phyloP scores from a whole-genome alignment of 495 filamentous ascomycete species.

The Ramalina peruviana region DNA sequence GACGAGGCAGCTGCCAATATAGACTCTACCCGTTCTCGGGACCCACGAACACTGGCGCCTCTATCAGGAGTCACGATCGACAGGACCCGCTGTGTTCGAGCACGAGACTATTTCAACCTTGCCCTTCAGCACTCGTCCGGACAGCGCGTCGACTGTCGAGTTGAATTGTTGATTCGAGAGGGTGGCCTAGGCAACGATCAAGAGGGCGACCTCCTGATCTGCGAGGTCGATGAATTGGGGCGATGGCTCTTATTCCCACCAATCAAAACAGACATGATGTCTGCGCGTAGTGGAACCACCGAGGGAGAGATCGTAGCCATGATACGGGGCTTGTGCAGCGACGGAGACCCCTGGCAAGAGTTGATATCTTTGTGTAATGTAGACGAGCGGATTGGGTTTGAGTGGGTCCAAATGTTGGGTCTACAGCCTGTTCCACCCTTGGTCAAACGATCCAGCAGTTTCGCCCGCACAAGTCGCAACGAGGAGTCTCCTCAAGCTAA shows the following conservation, averaged over 20 bases:
- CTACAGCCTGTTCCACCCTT: slow-evolving; percentile 59
- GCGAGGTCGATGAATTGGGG: slow-evolving; percentile 61
- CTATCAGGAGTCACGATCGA: slow-evolving; percentile 58
- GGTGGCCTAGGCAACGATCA: slow-evolving; percentile 40
- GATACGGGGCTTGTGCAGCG: slow-evolving; percentile 44
- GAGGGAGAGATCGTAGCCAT: slow-evolving; percentile 65
- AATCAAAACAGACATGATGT: slow-evolving; percentile 50
- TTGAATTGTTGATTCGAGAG: slow-evolving; percentile 81
- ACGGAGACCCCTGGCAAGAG: slow-evolving; percentile 57
- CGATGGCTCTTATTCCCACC: slow-evolving; percentile 90
- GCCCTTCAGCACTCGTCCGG: slow-evolving; percentile 80
- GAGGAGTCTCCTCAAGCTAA: neutral
- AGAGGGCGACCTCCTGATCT: slow-evolving; percentile 76
- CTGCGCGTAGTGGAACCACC: slow-evolving; percentile 62
- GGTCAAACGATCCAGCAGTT: slow-evolving; percentile 35
- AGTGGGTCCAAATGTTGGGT: slow-evolving; percentile 82
- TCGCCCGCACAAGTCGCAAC: slow-evolving; percentile 22
- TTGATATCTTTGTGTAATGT: slow-evolving; percentile 55
- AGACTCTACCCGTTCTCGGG: slow-evolving; percentile 63
- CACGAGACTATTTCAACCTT: slow-evolving; percentile 79
- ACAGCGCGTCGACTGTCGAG: slow-evolving; percentile 71
- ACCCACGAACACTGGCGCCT: slow-evolving; percentile 59
- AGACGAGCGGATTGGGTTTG: slow-evolving; percentile 59
- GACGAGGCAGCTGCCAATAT: slow-evolving; percentile 80
- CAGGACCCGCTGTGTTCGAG: slow-evolving; percentile 58